Evolutionary conservation across 257 asterid genomes (phyloP), one percentile per base, ranked within the genome.

Genomic region (Dorcoceras hygrometricum): DNA sequence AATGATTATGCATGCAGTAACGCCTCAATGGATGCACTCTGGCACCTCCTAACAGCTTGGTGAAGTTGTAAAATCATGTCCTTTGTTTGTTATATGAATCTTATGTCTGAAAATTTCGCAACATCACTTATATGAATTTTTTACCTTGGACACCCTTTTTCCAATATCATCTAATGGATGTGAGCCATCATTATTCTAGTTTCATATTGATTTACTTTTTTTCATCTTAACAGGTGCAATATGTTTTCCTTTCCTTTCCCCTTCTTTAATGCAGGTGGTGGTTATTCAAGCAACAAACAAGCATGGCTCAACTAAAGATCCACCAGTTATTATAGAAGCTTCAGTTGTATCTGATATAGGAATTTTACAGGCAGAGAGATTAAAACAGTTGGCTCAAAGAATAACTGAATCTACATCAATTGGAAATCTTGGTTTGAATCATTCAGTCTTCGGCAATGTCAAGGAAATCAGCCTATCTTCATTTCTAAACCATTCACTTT

Each of bases 381-480:
- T 87, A 76, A 82, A 67, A 70, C 86, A 89, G 77, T 79, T 91
- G 76, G 96, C 90, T 67, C 78, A 78, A 72, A 78, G 61, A 67
- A 81, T 91, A 63, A 73, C 77, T 23, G 76, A 84, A 10, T 78
- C 90, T 43, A 76, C 75, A 25, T 69, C 92, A 53, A 56, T 61
- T 31, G 84, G 76, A 57, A 91, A 89, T 82, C 96, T 91, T 57
- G 98, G 98, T 71, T 91, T 91, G 29, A 80, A 91, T 77, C 80
- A 79, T 78, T 67, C 86, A 62, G 78, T 83, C 57, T 91, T 89
- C 74, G 98, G 98, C 50, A 80, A 84, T 73, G 98, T 89, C 65
- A 89, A 87, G 80, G 91, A 83, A 77, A 78, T 91, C 51, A 75
- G 84, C 58, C 69, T 91, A 56, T 87, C 98, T 48, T 82, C 96